phyloP scores from a whole-genome alignment of 805 yeast species.

The Wickerhamomyces tratensis region DNA sequence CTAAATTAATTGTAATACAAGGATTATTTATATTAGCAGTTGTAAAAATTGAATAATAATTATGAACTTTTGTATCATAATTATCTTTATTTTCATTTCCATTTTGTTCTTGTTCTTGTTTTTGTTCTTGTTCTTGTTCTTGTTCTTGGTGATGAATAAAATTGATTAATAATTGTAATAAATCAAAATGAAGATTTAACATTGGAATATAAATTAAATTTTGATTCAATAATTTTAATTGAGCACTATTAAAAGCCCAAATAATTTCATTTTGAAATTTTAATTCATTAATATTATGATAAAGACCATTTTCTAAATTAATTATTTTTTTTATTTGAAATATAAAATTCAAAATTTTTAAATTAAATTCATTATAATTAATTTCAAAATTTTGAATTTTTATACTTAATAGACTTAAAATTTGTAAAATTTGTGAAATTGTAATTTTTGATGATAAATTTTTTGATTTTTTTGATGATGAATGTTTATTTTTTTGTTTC shows the following conservation, averaged over 20 bases:
- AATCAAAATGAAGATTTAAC: neutral
- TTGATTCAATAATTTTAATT: neutral
- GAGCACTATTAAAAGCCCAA: neutral
- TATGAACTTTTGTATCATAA: too few species aligned
- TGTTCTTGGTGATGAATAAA: too few species aligned
- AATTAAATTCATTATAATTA: neutral
- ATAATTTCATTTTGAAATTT: neutral
- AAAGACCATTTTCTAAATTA: conserved; percentile 1
- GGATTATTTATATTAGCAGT: neutral
- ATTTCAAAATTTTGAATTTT: neutral
- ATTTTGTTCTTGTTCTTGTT: too few species aligned
- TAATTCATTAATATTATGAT: neutral
- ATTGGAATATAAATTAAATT: conserved; percentile 1
- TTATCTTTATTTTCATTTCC: too few species aligned
- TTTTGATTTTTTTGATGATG: too few species aligned
- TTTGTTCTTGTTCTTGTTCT: too few species aligned
- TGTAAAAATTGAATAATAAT: neutral
- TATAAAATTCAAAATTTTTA: neutral
- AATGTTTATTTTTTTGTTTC: neutral
- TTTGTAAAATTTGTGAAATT: too few species aligned
- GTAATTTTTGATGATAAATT: too few species aligned
- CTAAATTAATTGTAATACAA: neutral
- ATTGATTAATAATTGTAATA: neutral
- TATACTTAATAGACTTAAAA: neutral
- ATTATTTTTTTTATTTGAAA: neutral